These are phyloP conservation scores for Calcarisporium arbuscula DNA, from an alignment of 2,329 filamentous ascomycete genomes.

Conservation along the genomic window DNA sequence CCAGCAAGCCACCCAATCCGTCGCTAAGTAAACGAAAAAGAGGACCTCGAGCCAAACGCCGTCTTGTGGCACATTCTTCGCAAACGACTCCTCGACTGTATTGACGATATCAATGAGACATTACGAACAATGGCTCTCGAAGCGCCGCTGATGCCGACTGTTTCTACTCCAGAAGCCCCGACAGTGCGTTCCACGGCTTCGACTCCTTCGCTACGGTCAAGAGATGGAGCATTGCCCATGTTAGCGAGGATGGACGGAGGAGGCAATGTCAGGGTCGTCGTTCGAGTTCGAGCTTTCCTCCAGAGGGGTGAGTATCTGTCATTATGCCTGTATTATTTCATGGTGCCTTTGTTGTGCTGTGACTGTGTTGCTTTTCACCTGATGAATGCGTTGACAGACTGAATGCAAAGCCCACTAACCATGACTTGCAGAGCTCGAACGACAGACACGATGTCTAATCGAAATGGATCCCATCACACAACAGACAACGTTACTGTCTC, in stretches of 20 bases:
- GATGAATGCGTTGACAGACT: conserved; percentile 3
- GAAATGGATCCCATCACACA: conserved; percentile 86
- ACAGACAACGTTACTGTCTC: conserved; percentile 72
- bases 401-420: conserved; percentile 7
- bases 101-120: conserved; percentile 32
- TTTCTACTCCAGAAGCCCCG: conserved; percentile 23
- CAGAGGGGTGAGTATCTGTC: conserved; percentile 55
- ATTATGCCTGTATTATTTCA: neutral
- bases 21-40: conserved; percentile 1
- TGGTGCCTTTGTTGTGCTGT: neutral
- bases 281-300: conserved; percentile 73
- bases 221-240: conserved; percentile 58
- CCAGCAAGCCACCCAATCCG: conserved; percentile 28
- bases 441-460: conserved; percentile 77
- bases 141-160: conserved; percentile 38
- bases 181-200: conserved; percentile 59
- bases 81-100: conserved; percentile 32
- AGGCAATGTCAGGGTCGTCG: conserved; percentile 77
- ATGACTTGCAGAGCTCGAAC: conserved; percentile 61
- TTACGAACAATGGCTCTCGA: conserved; percentile 36
- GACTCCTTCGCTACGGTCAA: conserved; percentile 69
- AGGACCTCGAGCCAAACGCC: conserved; percentile 4
- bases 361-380: conserved; percentile 1
- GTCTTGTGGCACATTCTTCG: conserved; percentile 34
- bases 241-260: conserved; percentile 53